phyloP scores from a whole-genome alignment of 495 filamentous ascomycete genomes.

The Penicillium atrosanguineum region DNA sequence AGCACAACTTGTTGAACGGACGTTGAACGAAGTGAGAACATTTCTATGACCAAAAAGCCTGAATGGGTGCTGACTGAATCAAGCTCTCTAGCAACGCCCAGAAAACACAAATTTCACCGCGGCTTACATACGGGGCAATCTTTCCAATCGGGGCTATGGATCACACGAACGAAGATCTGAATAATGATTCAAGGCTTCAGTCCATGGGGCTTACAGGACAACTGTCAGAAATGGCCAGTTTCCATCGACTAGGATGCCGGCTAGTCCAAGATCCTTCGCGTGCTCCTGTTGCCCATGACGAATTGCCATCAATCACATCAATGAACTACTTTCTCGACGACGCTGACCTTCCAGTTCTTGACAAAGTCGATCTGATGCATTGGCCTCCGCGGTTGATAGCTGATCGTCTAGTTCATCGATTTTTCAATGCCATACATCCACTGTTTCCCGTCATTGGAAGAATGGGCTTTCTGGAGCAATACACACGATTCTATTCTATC shows the following conservation, averaged over 20 bases:
- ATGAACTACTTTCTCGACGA: conserved; percentile 55
- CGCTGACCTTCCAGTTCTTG: conserved; percentile 32
- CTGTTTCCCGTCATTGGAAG: conserved; percentile 56
- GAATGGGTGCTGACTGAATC: too few species aligned
- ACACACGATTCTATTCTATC: conserved; percentile 28
- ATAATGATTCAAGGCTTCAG: too few species aligned
- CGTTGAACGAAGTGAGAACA: neutral
- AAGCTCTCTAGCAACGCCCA: too few species aligned
- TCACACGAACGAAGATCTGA: too few species aligned
- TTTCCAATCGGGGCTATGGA: too few species aligned
- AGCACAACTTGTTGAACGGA: neutral
- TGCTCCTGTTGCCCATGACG: neutral
- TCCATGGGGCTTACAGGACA: too few species aligned
- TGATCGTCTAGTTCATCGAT: conserved; percentile 48
- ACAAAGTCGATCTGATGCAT: conserved; percentile 43
- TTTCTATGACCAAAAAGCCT: too few species aligned
- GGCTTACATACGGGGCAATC: too few species aligned
- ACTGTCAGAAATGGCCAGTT: too few species aligned
- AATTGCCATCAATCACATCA: conserved; percentile 26
- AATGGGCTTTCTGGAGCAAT: conserved; percentile 32
- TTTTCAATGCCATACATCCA: conserved; percentile 54
- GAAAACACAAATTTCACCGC: too few species aligned
- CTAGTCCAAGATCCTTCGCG: too few species aligned
- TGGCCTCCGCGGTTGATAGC: conserved; percentile 47
- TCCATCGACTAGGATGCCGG: too few species aligned